phyloP scores from a whole-genome alignment of 441 rosid species.

The Cnidoscolus chayamansa region DNA sequence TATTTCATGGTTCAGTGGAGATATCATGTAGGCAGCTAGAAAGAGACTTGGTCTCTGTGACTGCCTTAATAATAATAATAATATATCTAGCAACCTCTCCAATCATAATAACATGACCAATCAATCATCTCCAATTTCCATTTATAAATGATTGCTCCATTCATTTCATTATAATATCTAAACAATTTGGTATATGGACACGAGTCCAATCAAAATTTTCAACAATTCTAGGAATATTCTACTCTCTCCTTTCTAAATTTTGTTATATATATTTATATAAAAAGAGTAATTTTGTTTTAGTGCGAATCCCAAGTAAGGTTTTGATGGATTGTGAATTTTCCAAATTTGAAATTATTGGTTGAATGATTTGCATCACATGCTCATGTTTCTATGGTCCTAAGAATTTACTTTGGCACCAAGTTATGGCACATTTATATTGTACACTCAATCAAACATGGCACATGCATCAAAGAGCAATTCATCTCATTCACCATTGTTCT shows the following conservation, averaged over 20 bases:
- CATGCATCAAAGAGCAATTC: neutral
- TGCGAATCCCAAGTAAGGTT: neutral
- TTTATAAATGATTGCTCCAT: neutral
- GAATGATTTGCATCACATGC: slow-evolving; percentile 17
- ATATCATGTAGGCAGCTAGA: too few relatives aligned
- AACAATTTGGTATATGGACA: neutral
- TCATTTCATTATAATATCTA: neutral
- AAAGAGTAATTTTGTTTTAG: neutral
- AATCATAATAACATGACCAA: neutral
- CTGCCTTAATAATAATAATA: too few relatives aligned
- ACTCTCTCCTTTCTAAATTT: too few relatives aligned
- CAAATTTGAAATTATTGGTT: neutral
- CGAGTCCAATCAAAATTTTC: too few relatives aligned
- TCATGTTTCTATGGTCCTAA: neutral
- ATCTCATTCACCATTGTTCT: neutral
- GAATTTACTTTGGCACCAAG: neutral
- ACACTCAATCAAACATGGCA: neutral
- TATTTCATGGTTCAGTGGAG: too few relatives aligned
- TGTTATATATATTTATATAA: too few relatives aligned
- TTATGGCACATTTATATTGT: neutral
- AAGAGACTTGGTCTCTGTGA: too few relatives aligned
- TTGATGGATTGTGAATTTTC: neutral
- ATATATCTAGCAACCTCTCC: neutral
- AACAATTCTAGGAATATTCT: too few relatives aligned
- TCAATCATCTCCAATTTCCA: neutral